Conservation (phyloP, 1,139 yeast species). For the Geotrichum carabidarum region DNA sequence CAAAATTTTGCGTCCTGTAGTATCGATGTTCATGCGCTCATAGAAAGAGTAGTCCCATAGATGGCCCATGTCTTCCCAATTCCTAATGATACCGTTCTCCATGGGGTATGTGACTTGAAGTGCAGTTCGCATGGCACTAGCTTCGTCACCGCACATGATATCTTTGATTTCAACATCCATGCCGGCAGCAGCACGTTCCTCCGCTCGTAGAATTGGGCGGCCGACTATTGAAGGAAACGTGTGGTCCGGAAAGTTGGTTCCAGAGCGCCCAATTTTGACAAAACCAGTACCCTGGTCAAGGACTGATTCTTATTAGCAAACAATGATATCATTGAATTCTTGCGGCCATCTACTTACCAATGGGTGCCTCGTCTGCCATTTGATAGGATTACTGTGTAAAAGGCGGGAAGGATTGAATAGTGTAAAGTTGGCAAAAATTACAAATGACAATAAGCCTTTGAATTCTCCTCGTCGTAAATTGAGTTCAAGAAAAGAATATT, state of each 20-base stretch:
- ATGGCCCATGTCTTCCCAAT: conserved; percentile 99
- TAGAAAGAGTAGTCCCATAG: conserved; percentile 97
- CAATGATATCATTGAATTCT: not conserved
- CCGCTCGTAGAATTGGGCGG: conserved; percentile 94
- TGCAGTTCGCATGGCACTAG: conserved; percentile 82
- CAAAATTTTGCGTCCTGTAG: conserved; percentile 72
- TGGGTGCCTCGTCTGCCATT: conserved; percentile 21
- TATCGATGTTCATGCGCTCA: conserved; percentile 76
- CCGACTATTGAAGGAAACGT: conserved; percentile 99
- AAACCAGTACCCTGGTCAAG: conserved; percentile 99
- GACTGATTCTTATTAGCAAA: conserved; percentile 42
- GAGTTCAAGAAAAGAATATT: no score
- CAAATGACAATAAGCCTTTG: no score
- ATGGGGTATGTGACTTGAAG: conserved; percentile 91
- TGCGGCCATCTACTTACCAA: conserved; percentile 14
- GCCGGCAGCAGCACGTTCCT: conserved; percentile 56
- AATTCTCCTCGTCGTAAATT: no score
- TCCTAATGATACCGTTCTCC: conserved; percentile 96
- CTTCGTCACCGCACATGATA: conserved; percentile 97
- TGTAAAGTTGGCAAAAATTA: no score
- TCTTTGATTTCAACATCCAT: conserved; percentile 57
- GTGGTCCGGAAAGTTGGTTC: conserved; percentile 94
- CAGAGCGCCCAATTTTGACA: conserved; percentile 82
- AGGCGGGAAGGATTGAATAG: not conserved
- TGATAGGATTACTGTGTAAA: not conserved